Evolutionary conservation across 2,329 filamentous ascomycete species (phyloP), one percentile per base, ranked within the genome.

Genomic region (Elsinoe perseae): DNA sequence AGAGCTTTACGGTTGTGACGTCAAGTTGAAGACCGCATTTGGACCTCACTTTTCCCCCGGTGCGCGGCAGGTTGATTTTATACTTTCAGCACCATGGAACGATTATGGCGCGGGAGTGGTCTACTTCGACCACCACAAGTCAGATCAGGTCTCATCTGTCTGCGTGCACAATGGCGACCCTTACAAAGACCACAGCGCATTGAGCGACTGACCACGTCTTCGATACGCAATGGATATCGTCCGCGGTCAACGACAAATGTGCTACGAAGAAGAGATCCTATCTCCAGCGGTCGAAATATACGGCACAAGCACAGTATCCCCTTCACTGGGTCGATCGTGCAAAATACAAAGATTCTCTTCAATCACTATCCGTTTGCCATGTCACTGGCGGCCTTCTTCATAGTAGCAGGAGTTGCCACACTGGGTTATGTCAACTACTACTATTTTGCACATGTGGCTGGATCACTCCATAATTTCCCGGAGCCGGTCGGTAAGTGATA

Each of bases 381-480:
- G 36, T 66, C 71, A 5, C 53, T 69, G 10, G 68, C 66, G 7
- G 50, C 59, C 8, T 38, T 64, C 10, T 50, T 58, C 7, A 72
- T 77, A 38, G 56, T 73, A 52, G 61, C 68, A 43, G 68, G 73
- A 46, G 64, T 69, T n/a, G 69, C 64, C 52, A 66, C 69, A 34
- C 63, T 74, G 38, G 61, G 72, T 56, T 77, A 73, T 63, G 69
- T 72, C 50, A 75, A 76, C 50, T 73, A 72, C 65, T 68, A 75
- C 64, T 77, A 77, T 65, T 66, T 70, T 20, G 69, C 69, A 57
- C 71, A 77, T 64, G 75, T 77, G 60, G 65, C 75, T 50, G 71
- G 66, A 48, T 69, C 75, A 10, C 79, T 78, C 64, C 75, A 79
- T 68, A 77, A 78, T 55, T 83, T 76, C 66, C 88, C 88, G 2